Evolutionary conservation across 1,284 basidiomycete species (phyloP).

Genomic region (Malassezia dermatis): DNA sequence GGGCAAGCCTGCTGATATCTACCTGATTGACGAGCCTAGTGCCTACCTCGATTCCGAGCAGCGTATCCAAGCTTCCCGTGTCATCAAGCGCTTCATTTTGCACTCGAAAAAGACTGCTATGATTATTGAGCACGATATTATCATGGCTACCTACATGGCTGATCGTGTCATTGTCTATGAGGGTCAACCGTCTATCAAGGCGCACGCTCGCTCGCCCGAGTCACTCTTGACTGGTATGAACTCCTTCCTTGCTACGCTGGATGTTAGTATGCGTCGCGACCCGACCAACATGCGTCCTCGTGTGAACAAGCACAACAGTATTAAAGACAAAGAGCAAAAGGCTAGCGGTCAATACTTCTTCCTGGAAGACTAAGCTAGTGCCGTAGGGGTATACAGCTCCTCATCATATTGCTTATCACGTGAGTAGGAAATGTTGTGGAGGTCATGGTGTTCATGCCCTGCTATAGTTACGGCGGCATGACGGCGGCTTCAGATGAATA

Average conservation of each 20-base stretch:
- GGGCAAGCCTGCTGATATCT: slow-evolving; percentile 46
- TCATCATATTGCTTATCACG: background rate
- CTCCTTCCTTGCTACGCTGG: slow-evolving; percentile 41
- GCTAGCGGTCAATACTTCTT: slow-evolving; percentile 45
- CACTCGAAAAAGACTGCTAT: slow-evolving; percentile 48
- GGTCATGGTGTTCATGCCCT: background rate
- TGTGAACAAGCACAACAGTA: slow-evolving; percentile 47
- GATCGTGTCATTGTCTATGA: slow-evolving; percentile 47
- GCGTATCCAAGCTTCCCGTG: slow-evolving; percentile 45
- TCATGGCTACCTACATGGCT: slow-evolving; percentile 46
- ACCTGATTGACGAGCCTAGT: slow-evolving; percentile 47
- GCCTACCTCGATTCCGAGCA: slow-evolving; percentile 48
- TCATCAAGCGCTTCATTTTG: slow-evolving; percentile 48
- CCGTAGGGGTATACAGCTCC: background rate
- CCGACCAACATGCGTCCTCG: slow-evolving; percentile 45
- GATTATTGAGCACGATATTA: slow-evolving; percentile 48
- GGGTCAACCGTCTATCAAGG: slow-evolving; percentile 42
- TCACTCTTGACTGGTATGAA: slow-evolving; percentile 46
- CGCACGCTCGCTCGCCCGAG: slow-evolving; percentile 39
- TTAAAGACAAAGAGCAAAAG: slow-evolving; percentile 49
- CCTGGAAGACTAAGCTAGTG: slow-evolving; percentile 32
- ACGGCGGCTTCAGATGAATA: background rate
- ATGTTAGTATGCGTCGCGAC: slow-evolving; percentile 46
- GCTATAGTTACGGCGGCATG: background rate
- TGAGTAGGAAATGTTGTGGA: background rate